Conservation (phyloP, 2,329 filamentous ascomycete genomes). For the Nemania diffusa region DNA sequence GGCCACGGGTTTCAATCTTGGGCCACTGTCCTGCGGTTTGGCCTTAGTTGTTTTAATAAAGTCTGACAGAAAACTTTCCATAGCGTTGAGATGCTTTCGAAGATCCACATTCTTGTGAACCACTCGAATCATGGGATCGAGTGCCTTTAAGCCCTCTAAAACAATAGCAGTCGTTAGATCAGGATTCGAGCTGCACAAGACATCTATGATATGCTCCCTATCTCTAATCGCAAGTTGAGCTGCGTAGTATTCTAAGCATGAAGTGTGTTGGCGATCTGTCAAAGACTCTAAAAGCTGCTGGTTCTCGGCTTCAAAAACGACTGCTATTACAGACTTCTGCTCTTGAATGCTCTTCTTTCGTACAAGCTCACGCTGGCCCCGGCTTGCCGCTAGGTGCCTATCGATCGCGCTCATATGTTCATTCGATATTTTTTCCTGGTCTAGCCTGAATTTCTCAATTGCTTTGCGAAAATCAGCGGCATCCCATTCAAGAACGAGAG, state of each 20-base stretch:
- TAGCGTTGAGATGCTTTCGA: conserved; percentile 72
- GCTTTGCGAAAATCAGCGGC: conserved; percentile 74
- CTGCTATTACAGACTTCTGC: conserved; percentile 70
- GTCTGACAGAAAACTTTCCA: conserved; percentile 76
- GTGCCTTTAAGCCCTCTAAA: conserved; percentile 71
- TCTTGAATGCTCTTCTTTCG: conserved; percentile 64
- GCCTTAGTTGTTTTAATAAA: conserved; percentile 70
- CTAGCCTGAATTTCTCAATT: conserved; percentile 71
- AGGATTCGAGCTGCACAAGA: conserved; percentile 74
- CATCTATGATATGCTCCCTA: conserved; percentile 74
- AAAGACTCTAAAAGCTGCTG: conserved; percentile 59
- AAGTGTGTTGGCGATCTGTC: conserved; percentile 68
- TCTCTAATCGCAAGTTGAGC: conserved; percentile 78
- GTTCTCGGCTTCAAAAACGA: conserved; percentile 69
- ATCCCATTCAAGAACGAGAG: conserved; percentile 78
- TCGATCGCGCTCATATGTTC: conserved; percentile 70
- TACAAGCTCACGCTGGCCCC: conserved; percentile 67
- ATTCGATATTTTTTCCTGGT: conserved; percentile 67
- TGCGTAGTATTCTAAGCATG: conserved; percentile 75
- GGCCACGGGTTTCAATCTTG: conserved; percentile 57
- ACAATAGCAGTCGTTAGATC: conserved; percentile 78
- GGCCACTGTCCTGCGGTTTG: conserved; percentile 55
- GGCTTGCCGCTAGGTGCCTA: conserved; percentile 63
- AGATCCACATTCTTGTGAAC: conserved; percentile 79
- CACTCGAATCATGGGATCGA: conserved; percentile 78